phyloP scores from a whole-genome alignment of 2,329 filamentous ascomycete species.

The Exophiala bonariae region DNA sequence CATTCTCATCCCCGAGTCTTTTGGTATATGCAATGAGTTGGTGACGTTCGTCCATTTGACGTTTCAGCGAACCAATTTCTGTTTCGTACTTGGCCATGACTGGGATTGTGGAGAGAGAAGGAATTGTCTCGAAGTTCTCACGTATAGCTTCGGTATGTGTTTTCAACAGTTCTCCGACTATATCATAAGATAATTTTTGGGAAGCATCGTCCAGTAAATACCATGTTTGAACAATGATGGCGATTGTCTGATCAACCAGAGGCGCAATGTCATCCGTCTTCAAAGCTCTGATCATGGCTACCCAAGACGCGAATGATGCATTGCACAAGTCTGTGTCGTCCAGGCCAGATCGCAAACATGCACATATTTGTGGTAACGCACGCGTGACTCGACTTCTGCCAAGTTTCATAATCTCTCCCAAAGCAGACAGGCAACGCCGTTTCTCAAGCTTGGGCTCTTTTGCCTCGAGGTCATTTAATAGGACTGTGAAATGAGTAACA shows the following conservation, averaged over 20 bases:
- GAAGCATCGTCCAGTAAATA: slow-evolving; percentile 60
- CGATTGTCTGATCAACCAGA: slow-evolving; percentile 85
- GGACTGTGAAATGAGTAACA: slow-evolving; percentile 76
- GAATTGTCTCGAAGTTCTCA: slow-evolving; percentile 71
- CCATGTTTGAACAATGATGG: slow-evolving; percentile 84
- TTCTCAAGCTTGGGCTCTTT: slow-evolving; percentile 67
- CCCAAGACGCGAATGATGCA: slow-evolving; percentile 81
- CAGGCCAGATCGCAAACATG: slow-evolving; percentile 85
- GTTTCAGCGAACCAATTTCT: slow-evolving; percentile 65
- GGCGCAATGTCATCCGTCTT: slow-evolving; percentile 76
- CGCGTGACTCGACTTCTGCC: slow-evolving; percentile 72
- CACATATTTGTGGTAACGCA: slow-evolving; percentile 84
- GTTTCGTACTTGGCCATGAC: slow-evolving; percentile 68
- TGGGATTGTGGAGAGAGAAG: slow-evolving; percentile 71
- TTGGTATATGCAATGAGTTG: slow-evolving; percentile 70
- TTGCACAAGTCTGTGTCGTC: slow-evolving; percentile 72
- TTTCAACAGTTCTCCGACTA: slow-evolving; percentile 67
- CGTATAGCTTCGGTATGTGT: slow-evolving; percentile 62
- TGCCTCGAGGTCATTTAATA: slow-evolving; percentile 67
- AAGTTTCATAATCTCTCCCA: slow-evolving; percentile 83
- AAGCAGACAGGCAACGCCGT: slow-evolving; percentile 73
- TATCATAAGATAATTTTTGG: slow-evolving; percentile 58
- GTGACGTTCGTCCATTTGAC: slow-evolving; percentile 64
- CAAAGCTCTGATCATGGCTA: slow-evolving; percentile 71
- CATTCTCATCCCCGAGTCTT: slow-evolving; percentile 79